Base-by-base conservation (phyloP, 164 flowering plant genomes). In the Houttuynia cordata region DNA sequence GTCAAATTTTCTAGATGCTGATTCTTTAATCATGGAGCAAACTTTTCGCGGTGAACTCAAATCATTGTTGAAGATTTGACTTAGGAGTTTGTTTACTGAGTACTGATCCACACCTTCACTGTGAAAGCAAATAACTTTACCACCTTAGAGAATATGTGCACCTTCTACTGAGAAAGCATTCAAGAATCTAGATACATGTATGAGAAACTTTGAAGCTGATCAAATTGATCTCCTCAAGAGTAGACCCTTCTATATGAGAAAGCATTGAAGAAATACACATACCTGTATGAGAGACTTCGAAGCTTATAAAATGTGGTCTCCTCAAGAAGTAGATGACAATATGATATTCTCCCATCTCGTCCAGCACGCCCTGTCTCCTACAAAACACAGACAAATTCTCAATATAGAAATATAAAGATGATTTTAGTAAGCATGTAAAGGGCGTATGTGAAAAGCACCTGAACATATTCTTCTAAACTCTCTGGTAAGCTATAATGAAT, bases 321-420 rank as follows among this genome's bases (percentile, higher is more conserved):
- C 70, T 93, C 97, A 51, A 78, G 37, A 64, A 88, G 70, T 18
- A 93, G 83, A 79, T 90, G 95, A 61, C 97, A 93, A 68, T 81
- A 80, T 53, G 99, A 83, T 63, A 81, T 68, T 55, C 89, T 76
- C 61, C 95, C 97, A 80, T 91, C 96, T 54, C 99, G 84, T 56
- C 99, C 99, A 72, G 96, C 91, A 59, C 97, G 92, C 18, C 99
- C 99, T 69, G 81, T 88, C 74, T 90, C 99, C 97, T 93, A 61
- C 52, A 72, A 0, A 56, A 67, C 57, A 61, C 30, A 60, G 47
- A 15, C 57, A 45, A 56, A 57, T 72, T 41, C 37, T 30, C 2
- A 17, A 7, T 1, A n/a, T 23, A 54, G 17, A 12, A 54, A 25
- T 30, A 54, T 55, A 24, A 58, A 10, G 60, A 53, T 58, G 59